These are phyloP conservation scores for Trichoderma gracile DNA, from an alignment of 2,329 filamentous ascomycete species.

Conservation along the genomic window DNA sequence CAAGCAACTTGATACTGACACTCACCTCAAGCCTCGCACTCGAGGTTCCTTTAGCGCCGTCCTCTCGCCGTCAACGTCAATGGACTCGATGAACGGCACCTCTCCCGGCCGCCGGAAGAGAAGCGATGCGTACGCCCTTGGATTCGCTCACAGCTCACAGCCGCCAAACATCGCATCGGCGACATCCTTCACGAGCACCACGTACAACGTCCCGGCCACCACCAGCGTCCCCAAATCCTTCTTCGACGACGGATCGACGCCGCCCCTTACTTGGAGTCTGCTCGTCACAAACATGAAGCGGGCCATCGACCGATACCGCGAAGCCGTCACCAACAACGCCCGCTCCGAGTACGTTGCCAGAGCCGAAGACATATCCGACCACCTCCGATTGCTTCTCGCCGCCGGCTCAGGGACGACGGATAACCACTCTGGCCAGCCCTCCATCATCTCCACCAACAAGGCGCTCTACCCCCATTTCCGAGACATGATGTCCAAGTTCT, in stretches of 20 bases:
- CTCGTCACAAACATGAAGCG: slow-evolving; percentile 91
- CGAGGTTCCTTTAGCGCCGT: slow-evolving; percentile 69
- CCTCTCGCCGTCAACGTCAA: slow-evolving; percentile 82
- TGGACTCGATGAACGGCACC: slow-evolving; percentile 80
- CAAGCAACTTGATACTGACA: neutral
- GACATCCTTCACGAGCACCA: slow-evolving; percentile 62
- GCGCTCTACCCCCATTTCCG: slow-evolving; percentile 94
- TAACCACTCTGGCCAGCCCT: slow-evolving; percentile 97
- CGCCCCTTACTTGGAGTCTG: slow-evolving; percentile 82
- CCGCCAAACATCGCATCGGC: slow-evolving; percentile 58
- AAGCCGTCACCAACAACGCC: slow-evolving; percentile 80
- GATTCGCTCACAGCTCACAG: slow-evolving; percentile 40
- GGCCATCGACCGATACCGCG: slow-evolving; percentile 85
- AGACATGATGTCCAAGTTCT: slow-evolving; percentile 99
- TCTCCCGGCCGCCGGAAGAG: slow-evolving; percentile 61
- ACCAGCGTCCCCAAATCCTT: slow-evolving; percentile 75
- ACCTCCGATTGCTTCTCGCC: slow-evolving; percentile 87
- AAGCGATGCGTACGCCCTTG: slow-evolving; percentile 56
- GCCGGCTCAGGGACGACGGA: slow-evolving; percentile 96
- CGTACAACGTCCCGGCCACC: slow-evolving; percentile 58
- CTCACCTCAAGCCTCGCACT: slow-evolving; percentile 52
- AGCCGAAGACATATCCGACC: slow-evolving; percentile 98
- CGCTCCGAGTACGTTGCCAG: slow-evolving; percentile 88
- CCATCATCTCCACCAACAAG: slow-evolving; percentile 99
- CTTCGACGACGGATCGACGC: slow-evolving; percentile 82